Percentiles rank a stretch among this genome's conserved stretches.
Conservation (phyloP, 805 yeast species). For the Yarrowia yakushimensis region DNA sequence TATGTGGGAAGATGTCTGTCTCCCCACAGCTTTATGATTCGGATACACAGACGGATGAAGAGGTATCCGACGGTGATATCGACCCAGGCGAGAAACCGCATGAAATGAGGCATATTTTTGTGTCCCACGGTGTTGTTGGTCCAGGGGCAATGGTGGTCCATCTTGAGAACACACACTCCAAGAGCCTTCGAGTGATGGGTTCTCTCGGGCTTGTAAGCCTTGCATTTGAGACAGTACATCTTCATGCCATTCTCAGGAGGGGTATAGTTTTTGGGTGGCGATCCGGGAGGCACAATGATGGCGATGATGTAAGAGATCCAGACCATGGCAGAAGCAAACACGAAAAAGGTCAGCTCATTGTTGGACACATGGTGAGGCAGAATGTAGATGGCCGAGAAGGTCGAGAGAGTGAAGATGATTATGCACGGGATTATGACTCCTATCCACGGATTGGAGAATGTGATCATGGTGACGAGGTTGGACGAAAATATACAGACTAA, state of each 20-base stretch:
- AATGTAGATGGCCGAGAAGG: conserved; percentile 36
- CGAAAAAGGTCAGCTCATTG: conserved; percentile 46
- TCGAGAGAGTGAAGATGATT: conserved; percentile 42
- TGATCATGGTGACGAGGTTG: conserved; percentile 20
- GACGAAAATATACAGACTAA: neutral
- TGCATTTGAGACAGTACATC: conserved; percentile 71
- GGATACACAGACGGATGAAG: conserved; percentile 42
- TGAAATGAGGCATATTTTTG: conserved; percentile 70
- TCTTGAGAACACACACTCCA: conserved; percentile 65
- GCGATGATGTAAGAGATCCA: conserved; percentile 79
- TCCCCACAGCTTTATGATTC: conserved; percentile 44
- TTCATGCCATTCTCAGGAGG: conserved; percentile 52
- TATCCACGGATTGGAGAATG: conserved; percentile 34
- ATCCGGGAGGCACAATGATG: conserved; percentile 62
- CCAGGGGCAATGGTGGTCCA: conserved; percentile 98
- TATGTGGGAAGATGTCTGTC: conserved; percentile 47
- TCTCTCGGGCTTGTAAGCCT: conserved; percentile 72
- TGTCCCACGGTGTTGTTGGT: conserved; percentile 87
- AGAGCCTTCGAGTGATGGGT: conserved; percentile 79
- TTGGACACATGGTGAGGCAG: conserved; percentile 41
- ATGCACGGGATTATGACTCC: conserved; percentile 55
- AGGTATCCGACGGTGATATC: conserved; percentile 39
- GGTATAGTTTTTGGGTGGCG: conserved; percentile 51
- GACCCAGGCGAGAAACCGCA: conserved; percentile 71
- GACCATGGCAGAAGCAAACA: conserved; percentile 49